phyloP scores from a whole-genome alignment of 208 protist species.

The Trichomonas vaginalis region DNA sequence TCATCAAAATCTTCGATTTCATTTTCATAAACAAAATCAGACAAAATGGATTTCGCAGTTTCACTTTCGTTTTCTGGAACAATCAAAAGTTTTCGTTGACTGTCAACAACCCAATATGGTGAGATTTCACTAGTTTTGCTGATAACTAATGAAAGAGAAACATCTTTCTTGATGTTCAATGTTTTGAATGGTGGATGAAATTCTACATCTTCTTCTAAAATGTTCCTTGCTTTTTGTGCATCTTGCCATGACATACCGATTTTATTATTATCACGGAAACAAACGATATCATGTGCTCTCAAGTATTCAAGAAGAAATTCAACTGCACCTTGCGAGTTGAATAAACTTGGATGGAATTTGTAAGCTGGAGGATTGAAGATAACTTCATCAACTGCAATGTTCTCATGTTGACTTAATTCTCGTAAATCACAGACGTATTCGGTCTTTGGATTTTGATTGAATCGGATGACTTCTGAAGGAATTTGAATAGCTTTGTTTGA shows the following conservation, averaged over 20 bases:
- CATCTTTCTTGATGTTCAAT: background rate
- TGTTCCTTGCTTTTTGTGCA: background rate
- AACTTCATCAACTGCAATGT: background rate
- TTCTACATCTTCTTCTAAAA: background rate
- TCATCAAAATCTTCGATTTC: background rate
- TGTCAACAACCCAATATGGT: background rate
- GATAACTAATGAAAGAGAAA: background rate
- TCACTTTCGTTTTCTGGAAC: background rate
- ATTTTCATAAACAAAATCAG: background rate
- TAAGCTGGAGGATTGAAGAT: background rate
- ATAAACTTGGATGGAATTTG: background rate
- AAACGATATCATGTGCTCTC: background rate
- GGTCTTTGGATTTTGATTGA: background rate
- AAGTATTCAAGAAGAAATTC: background rate
- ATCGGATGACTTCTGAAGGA: background rate
- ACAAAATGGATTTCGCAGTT: background rate
- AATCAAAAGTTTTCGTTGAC: background rate
- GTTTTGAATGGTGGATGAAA: background rate
- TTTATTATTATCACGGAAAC: background rate
- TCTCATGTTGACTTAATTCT: background rate
- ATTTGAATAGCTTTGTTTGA: background rate
- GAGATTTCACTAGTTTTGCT: background rate
- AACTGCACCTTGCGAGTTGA: background rate
- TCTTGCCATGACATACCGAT: background rate
- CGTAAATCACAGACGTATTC: background rate